Base-by-base conservation (phyloP, 139 green algal genomes). In the Pleodorina starrii region DNA sequence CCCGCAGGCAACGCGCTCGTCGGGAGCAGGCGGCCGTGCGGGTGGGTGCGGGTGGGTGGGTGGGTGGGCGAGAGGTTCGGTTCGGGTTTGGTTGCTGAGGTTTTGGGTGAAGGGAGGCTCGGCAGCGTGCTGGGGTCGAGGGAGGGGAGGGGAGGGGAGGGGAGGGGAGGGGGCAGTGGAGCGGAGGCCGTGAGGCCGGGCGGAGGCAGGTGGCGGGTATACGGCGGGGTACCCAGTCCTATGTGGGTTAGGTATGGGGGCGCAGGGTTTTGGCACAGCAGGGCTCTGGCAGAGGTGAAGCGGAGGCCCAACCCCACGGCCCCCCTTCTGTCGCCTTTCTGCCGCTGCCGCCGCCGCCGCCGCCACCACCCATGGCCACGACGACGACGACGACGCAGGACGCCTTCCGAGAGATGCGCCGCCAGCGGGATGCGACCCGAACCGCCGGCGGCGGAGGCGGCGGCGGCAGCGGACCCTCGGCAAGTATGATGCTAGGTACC, bases 21-120 rank as follows among this genome's bases (percentile, higher is more conserved):
- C 38, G 29, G 57, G 80, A 76, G 80, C 80, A 87, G 80, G 80
- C 44, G 60, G 80, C 80, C 0, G 80, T 87, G 43, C 80, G 80
- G 80, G 80, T 87, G 60, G 19, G 80, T 57, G 40, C 36, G 35
- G 57, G 57, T 17, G 57, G 23, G 36, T 77, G 14, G 36, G 57
- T 57, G 48, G 48, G 48, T 12, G 48, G 48, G 48, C 48, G 48
- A 6, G 27, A 11, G 27, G 59, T 25, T 40, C 27, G 63, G 63
- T 73, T 66, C 29, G 63, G 63, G 59, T 71, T 71, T n/a, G 48
- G 48, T 12, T 21, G 48, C 11, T 57, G 48, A n/a, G n/a, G n/a
- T n/a, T n/a, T n/a, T n/a, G 48, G 48, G 48, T 10, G 48, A 12
- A 12, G 48, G 48, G 48, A 12, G 48, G 48, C 11, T 10, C 11